Evolutionary conservation across 352 stramenopile genomes (phyloP).

Genomic region (Phytopythium montanum): DNA sequence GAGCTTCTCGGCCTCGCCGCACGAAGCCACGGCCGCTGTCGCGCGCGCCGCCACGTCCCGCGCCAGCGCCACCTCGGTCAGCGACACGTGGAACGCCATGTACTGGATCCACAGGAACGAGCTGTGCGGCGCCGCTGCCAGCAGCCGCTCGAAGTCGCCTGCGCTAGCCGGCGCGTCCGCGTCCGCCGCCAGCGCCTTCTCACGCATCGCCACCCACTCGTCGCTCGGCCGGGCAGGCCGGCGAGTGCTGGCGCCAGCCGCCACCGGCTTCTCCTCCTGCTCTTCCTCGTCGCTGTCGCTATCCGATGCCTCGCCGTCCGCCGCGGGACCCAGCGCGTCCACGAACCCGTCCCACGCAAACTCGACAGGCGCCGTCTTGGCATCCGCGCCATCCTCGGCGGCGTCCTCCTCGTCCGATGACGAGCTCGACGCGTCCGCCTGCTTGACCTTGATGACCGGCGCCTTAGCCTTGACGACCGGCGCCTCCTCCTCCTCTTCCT

Average conservation of each 20-base stretch:
- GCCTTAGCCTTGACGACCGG: constrained; percentile 25
- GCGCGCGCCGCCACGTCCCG: constrained; percentile 91
- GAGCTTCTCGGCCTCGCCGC: constrained; percentile 95
- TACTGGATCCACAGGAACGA: constrained; percentile 98
- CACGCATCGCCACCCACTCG: constrained; percentile 93
- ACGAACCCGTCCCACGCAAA: constrained; percentile 88
- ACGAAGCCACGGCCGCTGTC: constrained; percentile 93
- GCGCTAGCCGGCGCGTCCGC: constrained; percentile 91
- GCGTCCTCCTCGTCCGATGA: constrained; percentile 42
- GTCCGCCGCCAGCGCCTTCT: constrained; percentile 91
- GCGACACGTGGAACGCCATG: constrained; percentile 96
- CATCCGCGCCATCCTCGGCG: constrained; percentile 44
- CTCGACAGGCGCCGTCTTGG: constrained; percentile 37
- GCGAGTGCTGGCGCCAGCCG: constrained; percentile 57
- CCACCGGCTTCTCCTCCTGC: constrained; percentile 31
- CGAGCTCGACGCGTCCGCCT: constrained; percentile 50
- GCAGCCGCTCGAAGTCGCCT: constrained; percentile 94
- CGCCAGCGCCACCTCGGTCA: constrained; percentile 92
- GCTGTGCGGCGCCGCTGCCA: constrained; percentile 92
- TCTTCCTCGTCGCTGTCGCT: constrained; percentile 52
- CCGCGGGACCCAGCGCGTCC: constrained; percentile 50
- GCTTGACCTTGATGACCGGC: constrained; percentile 29
- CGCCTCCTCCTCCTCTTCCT: constrained; percentile 41
- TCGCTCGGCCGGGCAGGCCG: constrained; percentile 84
- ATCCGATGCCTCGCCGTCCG: constrained; percentile 38